Percentiles rank a stretch among this genome's conserved stretches.
Conservation (phyloP, 139 green algal genomes). For the Tetradesmus lagerheimii region DNA sequence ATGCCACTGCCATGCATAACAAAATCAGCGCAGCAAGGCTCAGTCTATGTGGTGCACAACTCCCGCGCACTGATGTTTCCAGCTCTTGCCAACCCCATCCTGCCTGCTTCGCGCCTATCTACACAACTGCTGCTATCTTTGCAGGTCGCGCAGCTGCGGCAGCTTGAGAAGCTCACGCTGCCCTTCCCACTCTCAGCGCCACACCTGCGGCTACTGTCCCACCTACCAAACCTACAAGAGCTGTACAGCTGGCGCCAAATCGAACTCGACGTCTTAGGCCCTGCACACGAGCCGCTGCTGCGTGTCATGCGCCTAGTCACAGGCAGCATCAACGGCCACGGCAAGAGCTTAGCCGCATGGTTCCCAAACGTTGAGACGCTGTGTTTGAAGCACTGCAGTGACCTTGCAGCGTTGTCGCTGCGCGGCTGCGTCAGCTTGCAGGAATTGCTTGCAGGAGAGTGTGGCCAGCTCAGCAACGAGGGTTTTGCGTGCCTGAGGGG, state of each 20-base stretch:
- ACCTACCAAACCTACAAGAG: conserved; percentile 5
- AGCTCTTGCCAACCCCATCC: not conserved
- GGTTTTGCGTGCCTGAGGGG: conserved; percentile 13
- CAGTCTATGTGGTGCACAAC: no score
- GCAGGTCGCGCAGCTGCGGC: conserved; percentile 18
- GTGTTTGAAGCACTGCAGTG: conserved; percentile 13
- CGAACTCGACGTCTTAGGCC: conserved; percentile 26
- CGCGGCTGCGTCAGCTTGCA: not conserved
- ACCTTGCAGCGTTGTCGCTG: conserved; percentile 36
- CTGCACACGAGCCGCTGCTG: conserved; percentile 18
- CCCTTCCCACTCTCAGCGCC: conserved; percentile 2
- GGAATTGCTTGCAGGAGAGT: conserved; percentile 34
- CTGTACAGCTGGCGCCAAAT: conserved; percentile 11
- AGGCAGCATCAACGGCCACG: conserved; percentile 16
- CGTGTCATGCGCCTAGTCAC: conserved; percentile 4
- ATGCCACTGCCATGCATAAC: no score
- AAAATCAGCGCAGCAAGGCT: no score
- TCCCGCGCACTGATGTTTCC: no score
- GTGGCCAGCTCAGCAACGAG: conserved; percentile 16
- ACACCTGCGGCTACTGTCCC: conserved; percentile 20
- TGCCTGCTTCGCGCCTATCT: not conserved
- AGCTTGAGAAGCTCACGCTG: conserved; percentile 34
- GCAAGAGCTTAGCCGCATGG: conserved; percentile 18
- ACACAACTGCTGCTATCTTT: not conserved
- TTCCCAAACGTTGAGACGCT: conserved; percentile 6